Evolutionary conservation across 2,329 filamentous ascomycete genomes (phyloP), one percentile per base, ranked within the genome.

Genomic region (Aspergillus brunneoviolaceus): DNA sequence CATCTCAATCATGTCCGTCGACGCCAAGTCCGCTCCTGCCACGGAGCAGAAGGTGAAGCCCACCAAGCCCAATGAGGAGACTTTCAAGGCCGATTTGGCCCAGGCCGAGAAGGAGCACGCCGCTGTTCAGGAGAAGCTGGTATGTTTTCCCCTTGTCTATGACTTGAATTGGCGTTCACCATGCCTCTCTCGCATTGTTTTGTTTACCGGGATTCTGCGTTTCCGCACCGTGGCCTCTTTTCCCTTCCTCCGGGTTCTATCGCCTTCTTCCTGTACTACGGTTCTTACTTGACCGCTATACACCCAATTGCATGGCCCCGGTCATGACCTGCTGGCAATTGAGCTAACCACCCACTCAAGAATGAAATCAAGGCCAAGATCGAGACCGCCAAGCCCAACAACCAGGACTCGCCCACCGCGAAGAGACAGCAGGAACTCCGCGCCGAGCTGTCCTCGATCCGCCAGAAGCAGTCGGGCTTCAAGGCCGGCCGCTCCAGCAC

Each of bases 351-450:
- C 64, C 3, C 64, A n/a, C 73, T 92, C 73, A 98, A 55, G 94
- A 93, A 91, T 74, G 88, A 89, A 66, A 83, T 95, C 80, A 94
- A 92, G 80, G 85, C 88, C 75, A 96, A 97, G 82, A 87, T 98
- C 74, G 92, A 97, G 60, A 82, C 88, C 65, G 91, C 90, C 62
- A 85, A 88, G 72, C 90, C 91, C 51, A 89, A 90, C 80, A 92
- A 94, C 74, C 87, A 91, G 78, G 90, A 90, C 72, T 91, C 87
- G 35, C 91, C 94, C 14, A 82, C 85, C 62, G 88, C 87, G 72
- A 92, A 96, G 83, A 90, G 88, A 74, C 90, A 92, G 73, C 86
- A 91, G 76, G 92, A 96, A 77, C 87, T 98, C 66, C 89, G 92
- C 70, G 82, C 87, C 57, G 87, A 98, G 80, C 85, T 92, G 70